Percentiles rank a stretch among this genome's conserved stretches.
Evolutionary conservation across 106 monocot genomes (phyloP).

Genomic region (Allium fistulosum): DNA sequence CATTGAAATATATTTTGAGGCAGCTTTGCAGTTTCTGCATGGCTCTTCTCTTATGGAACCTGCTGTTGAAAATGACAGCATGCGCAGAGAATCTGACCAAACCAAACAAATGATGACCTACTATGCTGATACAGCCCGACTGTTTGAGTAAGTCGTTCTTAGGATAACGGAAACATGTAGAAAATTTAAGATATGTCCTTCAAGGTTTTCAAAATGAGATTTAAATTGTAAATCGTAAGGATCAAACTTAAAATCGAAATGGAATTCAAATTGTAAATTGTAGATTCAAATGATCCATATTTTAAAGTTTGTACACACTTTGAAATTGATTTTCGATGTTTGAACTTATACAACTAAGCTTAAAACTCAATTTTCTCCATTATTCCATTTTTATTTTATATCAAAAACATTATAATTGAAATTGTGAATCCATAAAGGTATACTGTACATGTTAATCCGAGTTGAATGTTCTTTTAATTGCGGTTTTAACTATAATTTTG

Average conservation of each 20-base stretch:
- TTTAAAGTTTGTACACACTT: neutral
- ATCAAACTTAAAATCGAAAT: neutral
- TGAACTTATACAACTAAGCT: too few species aligned
- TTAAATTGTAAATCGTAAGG: neutral
- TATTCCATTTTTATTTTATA: too few species aligned
- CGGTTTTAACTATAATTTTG: too few species aligned
- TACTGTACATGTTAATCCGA: too few species aligned
- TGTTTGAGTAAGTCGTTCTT: conserved; percentile 68
- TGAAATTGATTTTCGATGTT: too few species aligned
- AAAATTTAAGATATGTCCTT: too few species aligned
- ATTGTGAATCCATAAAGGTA: too few species aligned
- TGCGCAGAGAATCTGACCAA: conserved; percentile 37
- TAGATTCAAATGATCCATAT: neutral
- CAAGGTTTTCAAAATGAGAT: too few species aligned
- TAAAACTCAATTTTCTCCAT: too few species aligned
- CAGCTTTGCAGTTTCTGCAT: conserved; percentile 85
- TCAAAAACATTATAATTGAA: too few species aligned
- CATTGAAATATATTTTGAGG: conserved; percentile 71
- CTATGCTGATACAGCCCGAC: conserved; percentile 80
- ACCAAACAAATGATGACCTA: conserved; percentile 34
- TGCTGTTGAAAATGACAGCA: conserved; percentile 38
- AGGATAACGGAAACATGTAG: too few species aligned
- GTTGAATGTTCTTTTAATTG: too few species aligned
- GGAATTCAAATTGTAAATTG: neutral
- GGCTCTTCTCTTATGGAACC: conserved; percentile 70